A percentile compares a stretch with the other conserved stretches of the same genome.
Conservation (phyloP, 352 stramenopile species). For the Phytophthora aleatoria region DNA sequence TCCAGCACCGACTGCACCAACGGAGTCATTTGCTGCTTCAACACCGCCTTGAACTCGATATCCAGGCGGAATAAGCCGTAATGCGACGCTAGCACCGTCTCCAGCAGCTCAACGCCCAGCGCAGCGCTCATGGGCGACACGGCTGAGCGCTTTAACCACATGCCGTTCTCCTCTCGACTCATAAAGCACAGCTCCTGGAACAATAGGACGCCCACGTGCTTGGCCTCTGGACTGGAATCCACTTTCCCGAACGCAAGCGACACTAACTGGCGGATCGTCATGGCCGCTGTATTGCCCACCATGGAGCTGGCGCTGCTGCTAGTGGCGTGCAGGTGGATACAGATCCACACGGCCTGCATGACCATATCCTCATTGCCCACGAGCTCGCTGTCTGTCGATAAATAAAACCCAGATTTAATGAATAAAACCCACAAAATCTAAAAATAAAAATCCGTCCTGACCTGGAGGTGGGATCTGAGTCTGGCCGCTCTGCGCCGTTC, state of each 20-base stretch:
- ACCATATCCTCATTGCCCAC: slow-evolving; percentile 86
- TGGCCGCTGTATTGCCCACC: slow-evolving; percentile 85
- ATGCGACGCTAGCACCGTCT: slow-evolving; percentile 75
- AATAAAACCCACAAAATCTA: slow-evolving; percentile 7
- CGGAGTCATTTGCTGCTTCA: slow-evolving; percentile 84
- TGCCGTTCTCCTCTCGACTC: slow-evolving; percentile 81
- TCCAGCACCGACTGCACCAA: slow-evolving; percentile 77
- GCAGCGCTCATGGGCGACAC: slow-evolving; percentile 80
- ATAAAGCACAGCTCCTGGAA: slow-evolving; percentile 90
- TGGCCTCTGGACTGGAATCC: slow-evolving; percentile 64
- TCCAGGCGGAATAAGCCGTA: slow-evolving; percentile 69
- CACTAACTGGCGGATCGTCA: slow-evolving; percentile 89
- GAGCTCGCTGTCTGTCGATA: slow-evolving; percentile 41
- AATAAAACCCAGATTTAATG: slow-evolving; percentile 15
- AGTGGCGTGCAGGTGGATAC: slow-evolving; percentile 74
- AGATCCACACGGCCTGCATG: slow-evolving; percentile 90
- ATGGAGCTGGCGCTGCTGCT: slow-evolving; percentile 80
- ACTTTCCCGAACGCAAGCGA: slow-evolving; percentile 88
- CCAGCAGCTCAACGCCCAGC: slow-evolving; percentile 79
- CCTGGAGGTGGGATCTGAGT: slow-evolving; percentile 6
- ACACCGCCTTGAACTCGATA: slow-evolving; percentile 70
- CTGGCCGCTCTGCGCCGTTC: slow-evolving; percentile 9
- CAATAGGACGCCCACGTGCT: slow-evolving; percentile 81
- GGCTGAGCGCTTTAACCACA: slow-evolving; percentile 84
- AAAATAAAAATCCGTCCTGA: slow-evolving; percentile 2